Base-by-base conservation (phyloP, 225 moss, liverwort and hornwort species). In the Polytrichum commune region DNA sequence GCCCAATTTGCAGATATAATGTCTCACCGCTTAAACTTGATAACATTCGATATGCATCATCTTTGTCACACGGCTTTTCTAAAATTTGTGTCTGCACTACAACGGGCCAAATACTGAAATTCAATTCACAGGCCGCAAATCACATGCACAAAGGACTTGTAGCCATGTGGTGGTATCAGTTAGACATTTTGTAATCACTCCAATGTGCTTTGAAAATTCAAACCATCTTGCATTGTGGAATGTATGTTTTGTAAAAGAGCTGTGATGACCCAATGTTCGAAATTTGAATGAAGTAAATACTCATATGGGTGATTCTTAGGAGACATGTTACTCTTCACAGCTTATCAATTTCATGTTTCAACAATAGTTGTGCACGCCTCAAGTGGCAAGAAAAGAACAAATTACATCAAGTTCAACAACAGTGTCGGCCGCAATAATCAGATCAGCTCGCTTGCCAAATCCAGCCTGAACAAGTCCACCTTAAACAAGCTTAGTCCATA, bases 341-440 rank as follows among this genome's bases (percentile, higher is more conserved):
- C 46, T 38, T 46, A 13, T 46, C 46, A 46, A 46, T 10, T 9
- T 38, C 38, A 38, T 10, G 38, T 38, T 38, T 9, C 9, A 9
- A 55, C 70, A 65, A 65, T 65, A 65, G 29, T 65, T 38, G 3
- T 38, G 38, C 38, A 38, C 10, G 10, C 46, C 46, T 46, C 38
- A 10, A 46, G 46, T 46, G 46, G 46, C 46, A 46, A 46, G 46
- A 46, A 3, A 3, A 46, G 46, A 46, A 16, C 13, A 65, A 74
- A 84, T 83, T 90, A 96, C 96, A 72, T 95, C 79, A 67, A 98
- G 87, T 74, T 98, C 95, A 60, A 98, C 98, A 23, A 98, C 95
- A 1, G 98, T 98, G 69, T 98, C 98, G 27, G 98, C 98, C 71
- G 93, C 94, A 71, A 98, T 91, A 53, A 93, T 92, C 67, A 98